Conservation (phyloP, 2,329 filamentous ascomycete species). For the Rosellinia necatrix region DNA sequence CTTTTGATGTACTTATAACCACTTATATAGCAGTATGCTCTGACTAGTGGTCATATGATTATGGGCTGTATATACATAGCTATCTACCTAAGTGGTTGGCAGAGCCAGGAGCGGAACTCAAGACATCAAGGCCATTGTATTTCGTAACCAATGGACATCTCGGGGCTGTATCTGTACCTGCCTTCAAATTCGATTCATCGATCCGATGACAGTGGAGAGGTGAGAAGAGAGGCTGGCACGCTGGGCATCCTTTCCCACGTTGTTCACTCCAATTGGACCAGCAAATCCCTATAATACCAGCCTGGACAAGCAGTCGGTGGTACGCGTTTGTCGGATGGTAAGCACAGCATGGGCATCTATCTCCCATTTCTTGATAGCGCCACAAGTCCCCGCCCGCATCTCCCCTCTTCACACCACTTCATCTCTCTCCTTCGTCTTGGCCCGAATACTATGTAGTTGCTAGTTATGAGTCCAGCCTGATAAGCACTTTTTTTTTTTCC, state of each 20-base stretch:
- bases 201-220: no score
- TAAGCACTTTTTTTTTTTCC: no score
- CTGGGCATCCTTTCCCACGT: conserved; percentile 35
- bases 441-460: conserved; percentile 23
- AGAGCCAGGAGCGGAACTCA: no score
- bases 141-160: conserved; percentile 13
- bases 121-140: conserved; percentile 16
- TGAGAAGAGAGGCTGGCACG: conserved; percentile 28
- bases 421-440: conserved; percentile 26
- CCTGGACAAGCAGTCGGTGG: conserved; percentile 23
- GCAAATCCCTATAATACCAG: conserved; percentile 25
- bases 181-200: conserved; percentile 11
- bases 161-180: conserved; percentile 16
- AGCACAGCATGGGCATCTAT: conserved; percentile 8
- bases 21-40: no score
- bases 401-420: conserved; percentile 25
- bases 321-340: conserved; percentile 29
- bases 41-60: no score
- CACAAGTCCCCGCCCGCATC: conserved; percentile 25
- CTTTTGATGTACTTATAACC: no score
- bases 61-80: not conserved
- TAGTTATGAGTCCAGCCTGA: conserved; percentile 19
- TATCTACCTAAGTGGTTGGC: no score
- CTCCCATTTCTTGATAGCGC: conserved; percentile 30
- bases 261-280: conserved; percentile 36